Conservation (phyloP, 176 grass and related monocot species). For the Aegilops speltoides region DNA sequence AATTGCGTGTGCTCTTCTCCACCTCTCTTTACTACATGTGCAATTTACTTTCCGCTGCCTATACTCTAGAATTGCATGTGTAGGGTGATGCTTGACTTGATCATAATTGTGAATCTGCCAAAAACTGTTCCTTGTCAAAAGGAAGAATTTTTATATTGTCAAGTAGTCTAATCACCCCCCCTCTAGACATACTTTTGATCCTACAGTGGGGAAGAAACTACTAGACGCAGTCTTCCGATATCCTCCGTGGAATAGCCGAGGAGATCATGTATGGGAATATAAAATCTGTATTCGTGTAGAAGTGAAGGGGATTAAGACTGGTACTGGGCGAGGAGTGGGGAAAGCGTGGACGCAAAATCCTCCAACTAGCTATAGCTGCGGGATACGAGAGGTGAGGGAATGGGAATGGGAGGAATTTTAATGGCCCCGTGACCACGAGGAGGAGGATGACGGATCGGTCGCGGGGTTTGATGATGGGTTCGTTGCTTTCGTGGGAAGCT, state of each 20-base stretch:
- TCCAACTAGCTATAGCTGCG: not conserved
- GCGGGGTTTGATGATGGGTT: not conserved
- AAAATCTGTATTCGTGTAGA: constrained; percentile 32
- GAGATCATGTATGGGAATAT: not conserved
- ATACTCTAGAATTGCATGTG: too few species aligned
- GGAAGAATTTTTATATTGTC: too few species aligned
- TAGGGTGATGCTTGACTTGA: too few species aligned
- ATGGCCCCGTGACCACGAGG: not conserved
- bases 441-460: not conserved
- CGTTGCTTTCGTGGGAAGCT: constrained; percentile 2
- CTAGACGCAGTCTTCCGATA: not conserved
- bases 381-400: too few species aligned
- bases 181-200: too few species aligned
- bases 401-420: not conserved
- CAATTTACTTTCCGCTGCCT: too few species aligned
- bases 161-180: too few species aligned
- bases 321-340: constrained; percentile 22
- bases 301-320: not conserved
- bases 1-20: too few species aligned
- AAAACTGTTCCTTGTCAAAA: too few species aligned
- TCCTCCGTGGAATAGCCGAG: not conserved
- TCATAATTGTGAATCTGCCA: too few species aligned
- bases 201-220: not conserved
- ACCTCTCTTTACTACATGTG: too few species aligned
- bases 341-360: constrained; percentile 37